Evolutionary conservation across 192 early-diverging fungal species (phyloP), one percentile per base, ranked within the genome.

Genomic region (Mortierella hygrophila): DNA sequence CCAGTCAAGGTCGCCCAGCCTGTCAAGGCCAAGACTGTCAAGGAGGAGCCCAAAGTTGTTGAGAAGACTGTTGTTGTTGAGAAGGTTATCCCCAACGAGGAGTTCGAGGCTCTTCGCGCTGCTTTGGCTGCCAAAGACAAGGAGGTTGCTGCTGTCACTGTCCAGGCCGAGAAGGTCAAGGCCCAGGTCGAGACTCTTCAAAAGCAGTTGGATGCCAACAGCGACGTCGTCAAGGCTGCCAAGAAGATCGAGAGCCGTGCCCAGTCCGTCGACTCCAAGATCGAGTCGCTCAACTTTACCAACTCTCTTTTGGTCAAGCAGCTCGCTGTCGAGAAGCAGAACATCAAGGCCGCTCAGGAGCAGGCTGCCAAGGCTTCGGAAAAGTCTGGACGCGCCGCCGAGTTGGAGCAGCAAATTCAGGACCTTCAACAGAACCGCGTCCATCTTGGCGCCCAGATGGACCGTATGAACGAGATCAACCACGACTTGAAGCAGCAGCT

Each of bases 241-340:
- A 83, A 80, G 74, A 82, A 86, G 75, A 79, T 79, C 52, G 87
- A 90, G 42, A 87, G 54, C 57, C 79, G 79, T 49, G 89, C 82
- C 26, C 79, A 86, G 72, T 55, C 74, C 2, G 69, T 86, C 70
- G 79, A 81, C 35, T 47, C 78, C 29, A 88, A 90, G 71, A 57
- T 90, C 38, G 88, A 88, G 47, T 90, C 89, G 9, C 81, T 90
- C 63, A 88, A 78, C 70, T 90, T 65, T 55, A 90, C 89, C 71
- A 90, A 90, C 83, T 82, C 87, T 21, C 81, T 88, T 23, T 76
- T 90, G 78, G 85, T 89, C 41, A 90, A 88, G 74, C 88, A 90
- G 55, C 70, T 90, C 54, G 72, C 87, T 16, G 54, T 83, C 54
- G 88, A 90, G 55, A 84, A 88, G 70, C 87, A 90, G 20, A 87